A percentile compares a stretch with the other conserved stretches of the same genome.
phyloP scores from a whole-genome alignment of 306 rosid species.

The Medicago ruthenica region DNA sequence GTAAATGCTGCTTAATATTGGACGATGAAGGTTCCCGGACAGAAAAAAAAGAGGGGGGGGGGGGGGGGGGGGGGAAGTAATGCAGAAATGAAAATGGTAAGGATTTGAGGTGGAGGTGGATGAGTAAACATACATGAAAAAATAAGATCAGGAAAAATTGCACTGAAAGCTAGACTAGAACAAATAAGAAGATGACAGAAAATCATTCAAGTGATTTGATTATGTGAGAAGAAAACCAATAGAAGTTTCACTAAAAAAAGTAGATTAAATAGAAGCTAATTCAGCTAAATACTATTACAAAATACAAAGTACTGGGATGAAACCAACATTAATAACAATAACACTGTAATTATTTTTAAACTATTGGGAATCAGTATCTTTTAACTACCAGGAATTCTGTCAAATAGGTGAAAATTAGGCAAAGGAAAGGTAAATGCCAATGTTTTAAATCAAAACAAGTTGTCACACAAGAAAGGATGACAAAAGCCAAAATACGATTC shows the following conservation, averaged over 20 bases:
- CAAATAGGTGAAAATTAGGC: conserved; percentile 5
- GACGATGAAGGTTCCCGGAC: conserved; percentile 1
- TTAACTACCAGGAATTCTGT: conserved; percentile 1
- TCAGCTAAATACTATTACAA: conserved; percentile 8
- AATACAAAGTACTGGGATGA: not conserved
- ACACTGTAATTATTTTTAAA: conserved; percentile 10
- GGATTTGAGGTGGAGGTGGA: not conserved
- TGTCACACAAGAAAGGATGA: not conserved
- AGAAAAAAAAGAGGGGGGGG: too few species aligned
- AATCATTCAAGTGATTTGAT: conserved; percentile 1
- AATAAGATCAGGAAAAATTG: conserved; percentile 1
- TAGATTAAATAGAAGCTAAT: conserved; percentile 1
- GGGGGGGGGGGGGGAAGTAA: too few species aligned
- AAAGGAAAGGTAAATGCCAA: conserved; percentile 6
- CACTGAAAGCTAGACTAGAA: not conserved
- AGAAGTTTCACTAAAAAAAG: conserved; percentile 2
- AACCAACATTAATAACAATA: conserved; percentile 1
- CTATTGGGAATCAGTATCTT: not conserved
- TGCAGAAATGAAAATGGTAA: conserved; percentile 5
- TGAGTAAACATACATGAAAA: not conserved
- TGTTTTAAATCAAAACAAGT: conserved; percentile 18
- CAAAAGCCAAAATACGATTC: conserved; percentile 15
- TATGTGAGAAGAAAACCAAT: conserved; percentile 2
- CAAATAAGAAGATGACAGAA: not conserved
- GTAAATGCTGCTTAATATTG: conserved; percentile 18